Conservation (phyloP, 306 rosid species). For the Dryas alaskensis region DNA sequence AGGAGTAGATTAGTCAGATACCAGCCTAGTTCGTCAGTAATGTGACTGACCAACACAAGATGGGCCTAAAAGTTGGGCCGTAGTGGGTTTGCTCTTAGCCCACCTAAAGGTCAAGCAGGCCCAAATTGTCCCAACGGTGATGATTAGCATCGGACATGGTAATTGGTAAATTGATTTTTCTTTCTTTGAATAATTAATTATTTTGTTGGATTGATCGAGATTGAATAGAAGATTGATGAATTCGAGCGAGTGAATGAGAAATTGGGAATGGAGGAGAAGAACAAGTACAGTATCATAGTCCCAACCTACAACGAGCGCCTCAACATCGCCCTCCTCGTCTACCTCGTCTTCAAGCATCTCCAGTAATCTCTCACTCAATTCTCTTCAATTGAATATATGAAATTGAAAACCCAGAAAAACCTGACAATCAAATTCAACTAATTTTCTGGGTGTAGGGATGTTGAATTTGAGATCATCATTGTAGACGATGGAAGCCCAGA, state of each 20-base stretch:
- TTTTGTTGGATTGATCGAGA: not conserved
- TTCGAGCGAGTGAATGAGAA: not conserved
- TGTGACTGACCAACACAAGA: not conserved
- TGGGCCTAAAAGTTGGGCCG: not conserved
- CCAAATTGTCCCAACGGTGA: not conserved
- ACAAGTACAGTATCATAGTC: conserved; percentile 79
- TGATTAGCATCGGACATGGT: no score
- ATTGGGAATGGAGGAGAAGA: conserved; percentile 34
- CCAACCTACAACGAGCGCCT: conserved; percentile 94
- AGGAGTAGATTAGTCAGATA: no score
- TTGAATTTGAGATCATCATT: conserved; percentile 77
- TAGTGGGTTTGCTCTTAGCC: not conserved
- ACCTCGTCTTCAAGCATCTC: conserved; percentile 90
- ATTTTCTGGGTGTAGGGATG: conserved; percentile 46
- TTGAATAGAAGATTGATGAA: not conserved
- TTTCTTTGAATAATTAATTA: not conserved
- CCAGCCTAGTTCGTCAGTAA: no score
- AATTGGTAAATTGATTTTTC: not conserved
- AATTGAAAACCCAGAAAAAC: not conserved
- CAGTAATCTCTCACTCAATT: conserved; percentile 31
- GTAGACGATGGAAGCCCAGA: conserved; percentile 99
- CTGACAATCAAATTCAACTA: not conserved
- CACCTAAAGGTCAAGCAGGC: not conserved
- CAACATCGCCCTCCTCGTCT: conserved; percentile 82
- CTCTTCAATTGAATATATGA: not conserved